Evolutionary conservation across 495 filamentous ascomycete species (phyloP), one percentile per base, ranked within the genome.

Genomic region (Penicillium goetzii): DNA sequence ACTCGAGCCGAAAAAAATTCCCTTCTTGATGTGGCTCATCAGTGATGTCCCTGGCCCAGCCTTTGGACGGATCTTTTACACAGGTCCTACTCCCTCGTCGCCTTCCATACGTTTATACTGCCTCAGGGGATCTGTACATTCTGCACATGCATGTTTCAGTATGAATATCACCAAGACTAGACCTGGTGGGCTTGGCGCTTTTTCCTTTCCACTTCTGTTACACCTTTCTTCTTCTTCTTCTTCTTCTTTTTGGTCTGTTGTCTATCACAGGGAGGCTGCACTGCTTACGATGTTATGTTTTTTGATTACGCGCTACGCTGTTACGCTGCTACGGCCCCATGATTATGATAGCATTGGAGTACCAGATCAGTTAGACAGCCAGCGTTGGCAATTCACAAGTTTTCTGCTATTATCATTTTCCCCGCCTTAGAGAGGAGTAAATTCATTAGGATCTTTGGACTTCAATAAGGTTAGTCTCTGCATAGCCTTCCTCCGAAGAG

Each of bases 111-210:
- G 17, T 12, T 15, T n/a, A 26, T n/a, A 25, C 45, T 30, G n/a
- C 14, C 14, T 30, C 7, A 25, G 25, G 47, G 25, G 15, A 51
- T 7, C 12, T 51, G 47, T 51, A 51, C 47, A 51, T 51, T 28
- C 47, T 51, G 47, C 15, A 51, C 47, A 51, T 28, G 4, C 47
- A 30, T 51, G 47, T 51, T 7, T 30, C 47, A 30, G 47, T 26
- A 17, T 51, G 47, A 30, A 51, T 51, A 51, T 26, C 26, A 51
- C 21, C 12, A 36, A 53, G n/a, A 32, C 26, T 53, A 53, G 50
- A 53, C 23, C 30, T 33, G 50, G 50, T 28, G 52, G 17, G 52
- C 23, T 51, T 51, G 9, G 23, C 47, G 4, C 5, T 6, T 30
- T 26, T 51, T 51, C 11, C 26, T 23, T 34, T 36, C 8, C 4